A percentile compares a stretch with the other conserved stretches of the same genome.
These are phyloP conservation scores for Colletotrichum gigasporum DNA, from an alignment of 2,329 filamentous ascomycete genomes.

Conservation along the genomic window DNA sequence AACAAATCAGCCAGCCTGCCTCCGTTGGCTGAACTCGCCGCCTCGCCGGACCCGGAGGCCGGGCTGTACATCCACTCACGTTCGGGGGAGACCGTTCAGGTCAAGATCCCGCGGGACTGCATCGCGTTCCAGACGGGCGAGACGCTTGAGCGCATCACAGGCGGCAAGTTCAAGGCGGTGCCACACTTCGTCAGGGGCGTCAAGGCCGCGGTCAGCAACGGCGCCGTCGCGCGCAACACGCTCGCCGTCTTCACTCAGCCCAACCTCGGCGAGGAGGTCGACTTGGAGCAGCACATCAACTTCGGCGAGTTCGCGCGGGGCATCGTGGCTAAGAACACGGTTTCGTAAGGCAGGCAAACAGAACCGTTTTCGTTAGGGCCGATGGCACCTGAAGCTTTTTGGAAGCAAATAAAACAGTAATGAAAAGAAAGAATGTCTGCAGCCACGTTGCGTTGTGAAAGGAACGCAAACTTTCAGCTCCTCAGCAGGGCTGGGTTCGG, in stretches of 20 bases:
- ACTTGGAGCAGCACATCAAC: conserved; percentile 70
- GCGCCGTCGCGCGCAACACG: conserved; percentile 80
- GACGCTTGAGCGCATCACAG: conserved; percentile 88
- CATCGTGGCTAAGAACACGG: conserved; percentile 68
- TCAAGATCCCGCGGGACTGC: conserved; percentile 89
- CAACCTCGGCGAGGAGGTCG: conserved; percentile 83
- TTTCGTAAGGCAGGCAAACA: conserved; percentile 45
- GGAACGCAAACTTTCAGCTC: too few relatives aligned
- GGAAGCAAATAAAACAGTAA: too few relatives aligned
- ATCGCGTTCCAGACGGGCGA: conserved; percentile 97
- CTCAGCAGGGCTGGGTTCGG: too few relatives aligned
- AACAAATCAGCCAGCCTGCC: conserved; percentile 45
- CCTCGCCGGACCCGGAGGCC: conserved; percentile 83
- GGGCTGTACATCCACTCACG: conserved; percentile 96
- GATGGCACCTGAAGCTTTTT: too few relatives aligned
- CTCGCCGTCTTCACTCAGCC: conserved; percentile 97
- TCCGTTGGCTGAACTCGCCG: conserved; percentile 74
- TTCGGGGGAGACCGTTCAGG: conserved; percentile 83
- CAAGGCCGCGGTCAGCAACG: conserved; percentile 59
- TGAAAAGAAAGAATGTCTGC: too few relatives aligned
- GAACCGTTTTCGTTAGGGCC: neutral
- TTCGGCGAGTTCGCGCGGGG: conserved; percentile 81
- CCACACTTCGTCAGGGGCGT: conserved; percentile 93
- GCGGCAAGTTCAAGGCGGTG: conserved; percentile 91
- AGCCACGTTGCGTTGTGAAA: too few relatives aligned